Conservation (phyloP, 1,139 yeast genomes). For the Protomyces inouyei region DNA sequence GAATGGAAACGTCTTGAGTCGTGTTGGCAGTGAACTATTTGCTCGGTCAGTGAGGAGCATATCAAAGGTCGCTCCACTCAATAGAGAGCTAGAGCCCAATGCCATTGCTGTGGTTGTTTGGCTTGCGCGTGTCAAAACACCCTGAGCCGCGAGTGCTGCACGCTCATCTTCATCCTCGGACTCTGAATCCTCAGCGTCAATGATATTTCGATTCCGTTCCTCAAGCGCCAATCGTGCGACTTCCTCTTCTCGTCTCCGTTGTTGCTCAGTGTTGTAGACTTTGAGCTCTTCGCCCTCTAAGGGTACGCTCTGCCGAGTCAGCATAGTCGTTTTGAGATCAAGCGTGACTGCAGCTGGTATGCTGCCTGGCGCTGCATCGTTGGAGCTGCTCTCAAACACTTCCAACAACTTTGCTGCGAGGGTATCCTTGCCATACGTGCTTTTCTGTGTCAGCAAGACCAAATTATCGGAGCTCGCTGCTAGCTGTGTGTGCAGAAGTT, state of each 20-base stretch:
- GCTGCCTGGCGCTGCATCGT: slow-evolving; percentile 31
- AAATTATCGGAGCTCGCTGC: slow-evolving; percentile 17
- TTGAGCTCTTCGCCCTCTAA: slow-evolving; percentile 41
- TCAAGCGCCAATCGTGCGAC: slow-evolving; percentile 54
- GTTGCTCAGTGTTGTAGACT: slow-evolving; percentile 36
- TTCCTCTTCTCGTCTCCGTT: slow-evolving; percentile 45
- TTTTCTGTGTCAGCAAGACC: slow-evolving; percentile 56
- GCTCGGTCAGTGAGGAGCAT: slow-evolving; percentile 26
- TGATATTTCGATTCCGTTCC: slow-evolving; percentile 51
- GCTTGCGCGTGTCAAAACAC: slow-evolving; percentile 3
- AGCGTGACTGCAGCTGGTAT: slow-evolving; percentile 7
- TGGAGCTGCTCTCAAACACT: not conserved
- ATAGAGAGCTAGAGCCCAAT: slow-evolving; percentile 28
- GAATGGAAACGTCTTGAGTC: slow-evolving; percentile 66
- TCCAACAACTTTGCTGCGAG: slow-evolving; percentile 48
- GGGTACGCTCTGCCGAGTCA: slow-evolving; percentile 32
- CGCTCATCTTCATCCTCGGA: slow-evolving; percentile 41
- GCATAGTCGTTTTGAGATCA: slow-evolving; percentile 15
- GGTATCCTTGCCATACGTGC: slow-evolving; percentile 40
- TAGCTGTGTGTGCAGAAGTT: slow-evolving; percentile 23
- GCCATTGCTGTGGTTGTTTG: slow-evolving; percentile 11
- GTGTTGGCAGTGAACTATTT: slow-evolving; percentile 18
- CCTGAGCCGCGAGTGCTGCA: slow-evolving; percentile 14
- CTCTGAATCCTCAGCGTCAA: slow-evolving; percentile 40
- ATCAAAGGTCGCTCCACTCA: slow-evolving; percentile 25